phyloP scores from a whole-genome alignment of 306 rosid species.

The Acacia confusa region DNA sequence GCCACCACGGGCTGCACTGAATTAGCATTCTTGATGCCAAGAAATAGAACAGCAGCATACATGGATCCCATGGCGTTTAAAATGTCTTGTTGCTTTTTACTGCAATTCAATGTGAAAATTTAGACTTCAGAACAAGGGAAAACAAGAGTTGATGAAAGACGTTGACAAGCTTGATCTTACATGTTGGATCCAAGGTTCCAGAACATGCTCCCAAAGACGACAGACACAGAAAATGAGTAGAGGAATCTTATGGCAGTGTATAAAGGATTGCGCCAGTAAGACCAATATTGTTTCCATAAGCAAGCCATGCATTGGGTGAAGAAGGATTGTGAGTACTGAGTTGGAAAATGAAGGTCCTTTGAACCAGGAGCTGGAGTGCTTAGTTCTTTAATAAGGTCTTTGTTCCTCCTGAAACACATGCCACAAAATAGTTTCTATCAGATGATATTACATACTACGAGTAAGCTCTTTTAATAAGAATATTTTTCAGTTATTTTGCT shows the following conservation, averaged over 20 bases:
- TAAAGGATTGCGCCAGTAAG: constrained; percentile 62
- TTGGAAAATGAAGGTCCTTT: constrained; percentile 43
- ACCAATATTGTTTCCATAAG: constrained; percentile 64
- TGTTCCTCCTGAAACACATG: constrained; percentile 55
- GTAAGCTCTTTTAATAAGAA: neutral
- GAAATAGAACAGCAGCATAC: constrained; percentile 58
- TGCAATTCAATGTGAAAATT: constrained; percentile 21
- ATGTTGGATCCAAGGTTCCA: constrained; percentile 67
- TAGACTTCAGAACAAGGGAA: constrained; percentile 14
- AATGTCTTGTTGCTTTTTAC: constrained; percentile 44
- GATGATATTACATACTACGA: neutral
- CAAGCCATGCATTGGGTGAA: constrained; percentile 57
- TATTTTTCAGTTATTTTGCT: neutral
- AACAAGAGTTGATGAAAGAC: constrained; percentile 17
- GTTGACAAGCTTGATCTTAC: constrained; percentile 37
- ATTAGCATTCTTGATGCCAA: constrained; percentile 46
- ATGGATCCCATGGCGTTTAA: constrained; percentile 63
- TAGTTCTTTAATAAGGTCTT: constrained; percentile 42
- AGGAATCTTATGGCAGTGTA: constrained; percentile 53
- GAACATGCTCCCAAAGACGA: constrained; percentile 59
- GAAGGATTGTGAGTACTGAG: constrained; percentile 48
- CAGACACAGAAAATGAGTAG: constrained; percentile 37
- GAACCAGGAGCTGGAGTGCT: constrained; percentile 57
- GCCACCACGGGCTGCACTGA: constrained; percentile 54
- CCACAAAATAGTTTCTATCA: constrained; percentile 12